phyloP scores from a whole-genome alignment of 169 alveolate species.

The Plasmodium knowlesi region DNA sequence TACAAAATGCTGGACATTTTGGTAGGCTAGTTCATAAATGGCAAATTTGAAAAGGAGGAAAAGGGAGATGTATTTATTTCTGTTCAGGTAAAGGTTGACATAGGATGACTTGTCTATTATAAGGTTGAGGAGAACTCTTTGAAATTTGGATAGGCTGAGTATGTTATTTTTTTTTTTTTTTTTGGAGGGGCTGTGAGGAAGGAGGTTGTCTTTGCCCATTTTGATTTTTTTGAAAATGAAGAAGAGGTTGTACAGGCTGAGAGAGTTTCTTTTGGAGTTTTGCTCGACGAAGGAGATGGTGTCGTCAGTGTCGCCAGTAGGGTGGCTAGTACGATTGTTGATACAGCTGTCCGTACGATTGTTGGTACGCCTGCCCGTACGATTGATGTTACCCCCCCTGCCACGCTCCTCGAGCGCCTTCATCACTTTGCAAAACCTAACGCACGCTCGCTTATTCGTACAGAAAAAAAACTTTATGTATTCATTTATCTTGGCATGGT shows the following conservation, averaged over 20 bases:
- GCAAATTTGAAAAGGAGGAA: slow-evolving; percentile 36
- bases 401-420: neutral
- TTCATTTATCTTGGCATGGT: slow-evolving; percentile 12
- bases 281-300: slow-evolving; percentile 17
- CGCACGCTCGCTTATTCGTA: slow-evolving; percentile 14
- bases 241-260: slow-evolving; percentile 7
- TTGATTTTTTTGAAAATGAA: slow-evolving; percentile 38
- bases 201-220: neutral
- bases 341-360: neutral
- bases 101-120: slow-evolving; percentile 35
- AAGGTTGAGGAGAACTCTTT: slow-evolving; percentile 24
- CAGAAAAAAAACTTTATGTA: slow-evolving; percentile 35
- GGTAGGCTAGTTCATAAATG: slow-evolving; percentile 11
- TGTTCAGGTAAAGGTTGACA: slow-evolving; percentile 22
- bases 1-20: slow-evolving; percentile 15
- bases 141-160: neutral
- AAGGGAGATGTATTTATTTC: slow-evolving; percentile 58
- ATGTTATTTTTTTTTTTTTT: neutral
- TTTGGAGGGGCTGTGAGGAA: neutral
- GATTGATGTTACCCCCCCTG: neutral
- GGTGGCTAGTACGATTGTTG: neutral
- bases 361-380: neutral
- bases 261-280: neutral
- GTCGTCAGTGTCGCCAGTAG: neutral
- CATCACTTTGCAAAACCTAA: neutral